Conservation (phyloP, 306 rosid genomes). For the Castanea sativa region DNA sequence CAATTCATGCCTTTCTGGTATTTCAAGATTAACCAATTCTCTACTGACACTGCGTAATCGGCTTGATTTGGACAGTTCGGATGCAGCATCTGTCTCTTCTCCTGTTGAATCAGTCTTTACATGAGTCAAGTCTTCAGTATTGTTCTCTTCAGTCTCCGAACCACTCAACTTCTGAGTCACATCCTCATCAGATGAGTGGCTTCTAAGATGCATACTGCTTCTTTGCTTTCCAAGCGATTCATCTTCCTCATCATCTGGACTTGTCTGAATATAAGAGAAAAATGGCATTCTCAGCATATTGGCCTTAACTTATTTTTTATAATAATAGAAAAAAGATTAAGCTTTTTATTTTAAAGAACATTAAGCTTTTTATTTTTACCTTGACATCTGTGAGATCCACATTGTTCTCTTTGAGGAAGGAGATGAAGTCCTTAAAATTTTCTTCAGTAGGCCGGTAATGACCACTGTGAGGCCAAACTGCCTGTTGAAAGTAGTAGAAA, state of each 20-base stretch:
- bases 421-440: slow-evolving; percentile 76
- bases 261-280: slow-evolving; percentile 57
- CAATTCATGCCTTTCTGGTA: slow-evolving; percentile 41
- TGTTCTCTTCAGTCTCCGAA: slow-evolving; percentile 39
- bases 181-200: slow-evolving; percentile 78
- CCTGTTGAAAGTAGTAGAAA: slow-evolving; percentile 55
- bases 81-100: slow-evolving; percentile 23
- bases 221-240: slow-evolving; percentile 36
- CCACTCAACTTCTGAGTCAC: slow-evolving; percentile 42
- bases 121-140: slow-evolving; percentile 23
- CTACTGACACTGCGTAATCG: slow-evolving; percentile 26
- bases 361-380: slow-evolving; percentile 43
- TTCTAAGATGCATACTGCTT: slow-evolving; percentile 58
- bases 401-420: slow-evolving; percentile 80
- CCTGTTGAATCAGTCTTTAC: slow-evolving; percentile 30
- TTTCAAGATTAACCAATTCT: slow-evolving; percentile 49
- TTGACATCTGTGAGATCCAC: slow-evolving; percentile 79
- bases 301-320: slow-evolving; percentile 3
- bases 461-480: slow-evolving; percentile 99
- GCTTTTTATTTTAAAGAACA: slow-evolving; percentile 5
- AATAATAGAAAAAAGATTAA: background rate
- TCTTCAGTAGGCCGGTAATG: slow-evolving; percentile 89
- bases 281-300: slow-evolving; percentile 25
- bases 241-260: slow-evolving; percentile 59
- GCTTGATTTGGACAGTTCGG: slow-evolving; percentile 30